Percentiles rank a stretch among this genome's conserved stretches.
phyloP scores from a whole-genome alignment of 805 yeast species.

The Zygosaccharomyces bisporus region DNA sequence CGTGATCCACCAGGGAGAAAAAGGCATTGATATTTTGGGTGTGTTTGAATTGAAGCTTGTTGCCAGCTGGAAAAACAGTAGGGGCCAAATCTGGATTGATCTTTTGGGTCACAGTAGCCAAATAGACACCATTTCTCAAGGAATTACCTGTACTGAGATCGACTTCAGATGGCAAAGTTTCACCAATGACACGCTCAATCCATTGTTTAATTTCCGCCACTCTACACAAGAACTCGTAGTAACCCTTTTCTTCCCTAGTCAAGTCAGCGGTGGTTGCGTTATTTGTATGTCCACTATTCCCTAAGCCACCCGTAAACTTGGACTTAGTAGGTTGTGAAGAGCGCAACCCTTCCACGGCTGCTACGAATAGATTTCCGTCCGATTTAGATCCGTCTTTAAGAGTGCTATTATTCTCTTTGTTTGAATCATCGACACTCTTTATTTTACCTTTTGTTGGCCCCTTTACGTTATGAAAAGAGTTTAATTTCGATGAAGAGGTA shows the following conservation, averaged over 20 bases:
- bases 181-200: constrained; percentile 63
- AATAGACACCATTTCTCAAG: constrained; percentile 76
- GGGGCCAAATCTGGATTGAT: constrained; percentile 64
- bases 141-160: constrained; percentile 54
- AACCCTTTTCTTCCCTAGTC: constrained; percentile 36
- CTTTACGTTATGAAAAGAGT: constrained; percentile 15
- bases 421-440: not conserved
- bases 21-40: constrained; percentile 89
- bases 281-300: not conserved
- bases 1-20: constrained; percentile 61
- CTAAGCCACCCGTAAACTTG: not conserved
- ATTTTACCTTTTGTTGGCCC: not conserved
- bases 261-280: constrained; percentile 4
- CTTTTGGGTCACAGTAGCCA: constrained; percentile 72
- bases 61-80: constrained; percentile 51
- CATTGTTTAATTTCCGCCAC: constrained; percentile 77
- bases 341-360: constrained; percentile 2
- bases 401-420: constrained; percentile 2
- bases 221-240: constrained; percentile 77
- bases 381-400: not conserved
- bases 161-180: constrained; percentile 52
- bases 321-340: not conserved
- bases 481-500: constrained; percentile 26
- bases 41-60: constrained; percentile 76
- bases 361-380: constrained; percentile 2